Base-by-base conservation (phyloP, 306 rosid species). In the Vachellia pachyceras region DNA sequence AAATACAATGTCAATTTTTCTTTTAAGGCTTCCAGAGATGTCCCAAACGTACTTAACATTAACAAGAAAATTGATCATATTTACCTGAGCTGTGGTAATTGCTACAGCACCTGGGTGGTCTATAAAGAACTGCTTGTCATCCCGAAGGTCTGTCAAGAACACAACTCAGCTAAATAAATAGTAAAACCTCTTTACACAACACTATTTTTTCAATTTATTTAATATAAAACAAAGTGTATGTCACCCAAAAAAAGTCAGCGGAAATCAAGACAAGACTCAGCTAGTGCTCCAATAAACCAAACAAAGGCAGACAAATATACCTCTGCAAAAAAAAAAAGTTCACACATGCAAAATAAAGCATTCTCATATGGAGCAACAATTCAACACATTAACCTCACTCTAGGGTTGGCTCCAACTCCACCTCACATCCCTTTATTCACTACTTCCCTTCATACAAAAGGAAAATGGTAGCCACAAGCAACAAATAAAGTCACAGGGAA, bases 101-200 rank as follows among this genome's bases (percentile, higher is more conserved):
- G 99, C 98, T 72, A 95, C 99, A 18, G 98, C 98, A 79, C 97
- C 96, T 39, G 99, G 99, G 86, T 95, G 99, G 79, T 95, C 98
- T 44, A 89, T 54, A 40, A 95, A 95, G 86, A 93, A 95, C 82
- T 95, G 98, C 88, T 93, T 89, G 78, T 95, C 99, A 84, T 95
- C 98, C 87, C 99, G 97, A 79, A 95, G 98, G 40, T 95, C 99
- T 95, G 91, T 75, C 83, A 42, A n/a, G n/a, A 69, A 42, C 17
- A 42, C 52, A 69, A 44, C 55, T 42, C 20, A 44, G 11, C n/a
- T 69, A 10, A 20, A 29, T 68, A 41, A 20, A 41, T 41, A 22
- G 20, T 22, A 69, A 40, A 44, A 46, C 55, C 37, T 69, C 17
- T 41, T 41, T 10, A 69, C 39, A 13, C 10, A 20, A 69, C 37